These are phyloP conservation scores for Epichloe glyceriae DNA, from an alignment of 2,329 filamentous ascomycete genomes.

Conservation along the genomic window DNA sequence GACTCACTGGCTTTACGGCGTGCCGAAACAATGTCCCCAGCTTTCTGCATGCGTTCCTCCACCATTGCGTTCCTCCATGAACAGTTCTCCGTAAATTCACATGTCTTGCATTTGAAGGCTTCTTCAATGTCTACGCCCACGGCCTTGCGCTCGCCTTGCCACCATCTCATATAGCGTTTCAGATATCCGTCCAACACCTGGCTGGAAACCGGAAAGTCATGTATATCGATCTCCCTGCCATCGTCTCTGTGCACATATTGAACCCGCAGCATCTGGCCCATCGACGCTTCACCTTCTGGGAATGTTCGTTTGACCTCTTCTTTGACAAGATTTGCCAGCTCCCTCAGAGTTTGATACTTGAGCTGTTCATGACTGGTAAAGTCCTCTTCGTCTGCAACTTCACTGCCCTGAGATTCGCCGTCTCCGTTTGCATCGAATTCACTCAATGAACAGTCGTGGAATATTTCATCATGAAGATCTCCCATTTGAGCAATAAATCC, in stretches of 20 bases:
- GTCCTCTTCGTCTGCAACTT: not conserved
- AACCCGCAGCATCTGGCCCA: conserved; percentile 39
- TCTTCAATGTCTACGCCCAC: conserved; percentile 71
- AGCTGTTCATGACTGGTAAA: conserved; percentile 18
- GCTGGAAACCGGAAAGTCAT: conserved; percentile 54
- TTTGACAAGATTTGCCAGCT: conserved; percentile 32
- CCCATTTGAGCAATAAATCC: conserved; percentile 65
- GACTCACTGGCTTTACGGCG: conserved; percentile 1
- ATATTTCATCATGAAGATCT: conserved; percentile 51
- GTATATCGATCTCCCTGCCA: conserved; percentile 39
- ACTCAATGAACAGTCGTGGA: conserved; percentile 36
- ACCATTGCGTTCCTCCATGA: conserved; percentile 64
- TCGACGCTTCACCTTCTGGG: conserved; percentile 31
- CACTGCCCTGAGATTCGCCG: not conserved
- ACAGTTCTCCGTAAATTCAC: conserved; percentile 71
- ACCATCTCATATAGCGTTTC: conserved; percentile 65
- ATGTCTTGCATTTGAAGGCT: conserved; percentile 75
- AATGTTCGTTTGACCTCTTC: conserved; percentile 39
- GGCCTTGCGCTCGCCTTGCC: conserved; percentile 62
- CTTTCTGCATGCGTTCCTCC: conserved; percentile 22
- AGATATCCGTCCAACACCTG: conserved; percentile 53
- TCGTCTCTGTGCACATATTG: conserved; percentile 41
- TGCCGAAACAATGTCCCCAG: conserved; percentile 3
- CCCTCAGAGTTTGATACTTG: conserved; percentile 34
- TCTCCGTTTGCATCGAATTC: conserved; percentile 3